Conservation (phyloP, 2,329 filamentous ascomycete genomes). For the Fusarium staphyleae region DNA sequence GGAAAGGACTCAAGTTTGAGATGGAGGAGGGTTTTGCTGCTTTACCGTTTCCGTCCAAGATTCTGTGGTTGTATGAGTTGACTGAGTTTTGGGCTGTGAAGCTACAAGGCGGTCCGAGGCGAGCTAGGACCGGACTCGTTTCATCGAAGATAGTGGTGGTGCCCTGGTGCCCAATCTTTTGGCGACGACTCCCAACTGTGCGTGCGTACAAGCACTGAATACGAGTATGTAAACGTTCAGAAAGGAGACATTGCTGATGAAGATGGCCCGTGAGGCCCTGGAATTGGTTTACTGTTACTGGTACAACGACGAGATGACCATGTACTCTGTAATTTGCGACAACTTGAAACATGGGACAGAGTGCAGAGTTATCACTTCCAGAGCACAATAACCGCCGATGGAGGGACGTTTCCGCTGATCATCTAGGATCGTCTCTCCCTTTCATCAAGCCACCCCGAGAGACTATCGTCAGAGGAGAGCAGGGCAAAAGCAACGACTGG, state of each 20-base stretch:
- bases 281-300: constrained; percentile 14
- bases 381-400: neutral
- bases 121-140: constrained; percentile 21
- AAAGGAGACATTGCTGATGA: neutral
- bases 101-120: constrained; percentile 30
- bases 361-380: neutral
- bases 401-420: neutral
- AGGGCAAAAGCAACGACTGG: constrained; percentile 17
- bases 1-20: neutral
- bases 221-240: constrained; percentile 4
- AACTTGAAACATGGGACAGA: constrained; percentile 12
- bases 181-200: too few relatives aligned
- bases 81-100: constrained; percentile 16
- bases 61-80: constrained; percentile 2
- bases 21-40: neutral
- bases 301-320: constrained; percentile 6
- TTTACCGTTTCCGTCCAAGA: constrained; percentile 29
- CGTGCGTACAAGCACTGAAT: neutral
- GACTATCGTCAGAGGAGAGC: constrained; percentile 8
- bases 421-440: neutral
- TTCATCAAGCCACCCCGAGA: constrained; percentile 23
- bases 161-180: neutral
- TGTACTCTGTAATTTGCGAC: constrained; percentile 4
- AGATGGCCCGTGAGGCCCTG: constrained; percentile 12
- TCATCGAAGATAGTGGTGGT: constrained; percentile 5